A percentile compares a stretch with the other conserved stretches of the same genome.
Conservation (phyloP, 768 basidiomycete species). For the Lentinus tigrinus region DNA sequence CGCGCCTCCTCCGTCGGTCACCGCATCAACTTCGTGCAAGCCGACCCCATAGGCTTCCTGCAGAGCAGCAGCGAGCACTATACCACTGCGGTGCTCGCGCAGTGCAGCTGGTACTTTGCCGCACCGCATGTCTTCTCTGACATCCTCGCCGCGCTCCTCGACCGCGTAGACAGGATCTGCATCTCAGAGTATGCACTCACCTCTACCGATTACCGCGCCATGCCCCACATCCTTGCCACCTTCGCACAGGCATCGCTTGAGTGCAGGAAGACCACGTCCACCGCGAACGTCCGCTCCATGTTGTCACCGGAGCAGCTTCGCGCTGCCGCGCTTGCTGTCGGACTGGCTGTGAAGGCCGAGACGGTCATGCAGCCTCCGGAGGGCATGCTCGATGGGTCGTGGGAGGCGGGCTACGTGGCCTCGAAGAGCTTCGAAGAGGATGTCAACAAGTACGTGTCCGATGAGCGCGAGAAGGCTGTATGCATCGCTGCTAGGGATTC, state of each 20-base stretch:
- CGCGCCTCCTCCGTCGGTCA: conserved; percentile 29
- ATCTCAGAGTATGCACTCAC: conserved; percentile 37
- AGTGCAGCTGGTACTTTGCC: conserved; percentile 41
- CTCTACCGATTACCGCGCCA: conserved; percentile 18
- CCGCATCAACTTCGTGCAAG: conserved; percentile 35
- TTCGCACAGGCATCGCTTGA: conserved; percentile 37
- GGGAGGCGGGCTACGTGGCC: conserved; percentile 33
- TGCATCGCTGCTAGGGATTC: conserved; percentile 34
- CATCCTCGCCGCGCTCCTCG: conserved; percentile 29
- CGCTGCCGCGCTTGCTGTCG: conserved; percentile 24
- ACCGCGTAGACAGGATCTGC: conserved; percentile 28
- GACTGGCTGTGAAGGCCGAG: conserved; percentile 25
- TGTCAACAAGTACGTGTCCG: conserved; percentile 23
- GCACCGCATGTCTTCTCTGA: conserved; percentile 29
- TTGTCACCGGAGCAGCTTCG: conserved; percentile 33
- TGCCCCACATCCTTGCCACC: conserved; percentile 36
- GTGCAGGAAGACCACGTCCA: conserved; percentile 28
- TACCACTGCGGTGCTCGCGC: conserved; percentile 35
- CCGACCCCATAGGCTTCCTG: conserved; percentile 32
- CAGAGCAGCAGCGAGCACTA: conserved; percentile 20
- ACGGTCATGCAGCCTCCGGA: conserved; percentile 22
- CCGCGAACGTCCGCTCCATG: conserved; percentile 37
- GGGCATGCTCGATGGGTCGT: conserved; percentile 33
- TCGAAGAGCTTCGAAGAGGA: conserved; percentile 24
- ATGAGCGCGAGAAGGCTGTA: conserved; percentile 34